These are phyloP conservation scores for Bauhinia variegata DNA, from an alignment of 306 rosid genomes.

Conservation along the genomic window DNA sequence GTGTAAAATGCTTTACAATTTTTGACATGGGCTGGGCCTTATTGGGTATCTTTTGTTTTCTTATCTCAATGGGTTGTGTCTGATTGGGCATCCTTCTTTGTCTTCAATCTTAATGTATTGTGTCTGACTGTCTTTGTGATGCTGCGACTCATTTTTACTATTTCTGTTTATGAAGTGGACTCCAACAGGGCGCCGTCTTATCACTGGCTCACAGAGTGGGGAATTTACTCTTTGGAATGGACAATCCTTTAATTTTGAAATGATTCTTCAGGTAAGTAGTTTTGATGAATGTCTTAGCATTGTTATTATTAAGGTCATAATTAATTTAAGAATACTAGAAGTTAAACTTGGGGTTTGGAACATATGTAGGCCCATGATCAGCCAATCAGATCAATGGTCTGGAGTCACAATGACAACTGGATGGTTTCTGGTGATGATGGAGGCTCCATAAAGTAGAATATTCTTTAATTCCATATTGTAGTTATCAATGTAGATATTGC, in stretches of 20 bases:
- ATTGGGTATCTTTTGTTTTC: constrained; percentile 15
- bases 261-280: constrained; percentile 91
- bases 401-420: constrained; percentile 99
- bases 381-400: constrained; percentile 97
- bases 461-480: constrained; percentile 21
- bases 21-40: constrained; percentile 24
- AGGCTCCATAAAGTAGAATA: constrained; percentile 87
- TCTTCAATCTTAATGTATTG: constrained; percentile 3
- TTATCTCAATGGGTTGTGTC: neutral
- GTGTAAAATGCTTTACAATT: constrained; percentile 15
- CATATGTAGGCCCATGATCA: constrained; percentile 91
- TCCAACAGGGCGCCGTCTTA: constrained; percentile 97
- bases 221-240: constrained; percentile 99
- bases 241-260: constrained; percentile 96
- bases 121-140: constrained; percentile 40
- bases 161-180: constrained; percentile 69
- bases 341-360: constrained; percentile 32
- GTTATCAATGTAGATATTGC: constrained; percentile 26
- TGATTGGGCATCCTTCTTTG: too few relatives aligned
- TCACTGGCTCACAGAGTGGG: constrained; percentile 98
- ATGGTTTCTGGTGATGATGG: constrained; percentile 99
- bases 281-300: constrained; percentile 18
- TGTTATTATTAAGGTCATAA: constrained; percentile 16
- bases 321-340: constrained; percentile 5
- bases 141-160: constrained; percentile 30